phyloP scores from a whole-genome alignment of 106 monocot genomes.

The Dactylorhiza incarnata region DNA sequence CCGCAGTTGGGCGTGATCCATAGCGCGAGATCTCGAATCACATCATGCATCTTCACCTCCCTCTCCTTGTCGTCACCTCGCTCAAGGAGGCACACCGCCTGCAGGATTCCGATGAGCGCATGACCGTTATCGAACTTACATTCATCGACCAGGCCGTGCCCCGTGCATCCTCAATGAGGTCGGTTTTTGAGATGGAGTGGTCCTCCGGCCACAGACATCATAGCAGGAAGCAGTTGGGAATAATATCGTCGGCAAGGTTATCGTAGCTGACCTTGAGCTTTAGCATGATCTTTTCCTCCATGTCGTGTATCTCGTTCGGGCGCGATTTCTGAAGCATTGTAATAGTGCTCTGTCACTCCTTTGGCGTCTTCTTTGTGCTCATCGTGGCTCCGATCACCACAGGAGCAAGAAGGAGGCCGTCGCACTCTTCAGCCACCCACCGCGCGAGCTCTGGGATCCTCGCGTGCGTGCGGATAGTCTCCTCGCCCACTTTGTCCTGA shows the following conservation, averaged over 20 bases:
- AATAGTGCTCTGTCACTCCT: background rate
- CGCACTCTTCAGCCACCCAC: slow-evolving; percentile 11
- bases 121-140: background rate
- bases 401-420: too few species aligned
- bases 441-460: slow-evolving; percentile 9
- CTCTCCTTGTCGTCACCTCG: background rate
- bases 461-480: slow-evolving; percentile 1
- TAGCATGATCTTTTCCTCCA: background rate
- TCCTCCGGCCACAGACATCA: slow-evolving; percentile 26
- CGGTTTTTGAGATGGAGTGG: background rate
- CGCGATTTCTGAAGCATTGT: background rate
- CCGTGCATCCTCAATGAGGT: slow-evolving; percentile 29
- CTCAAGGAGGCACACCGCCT: too few species aligned
- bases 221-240: slow-evolving; percentile 20
- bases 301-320: background rate
- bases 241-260: slow-evolving; percentile 1
- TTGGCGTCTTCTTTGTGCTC: slow-evolving; percentile 3
- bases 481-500: slow-evolving; percentile 14
- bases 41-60: slow-evolving; percentile 8
- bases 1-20: slow-evolving; percentile 10
- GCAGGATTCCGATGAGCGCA: too few species aligned
- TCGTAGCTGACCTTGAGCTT: slow-evolving; percentile 30
- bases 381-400: slow-evolving; percentile 13
- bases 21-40: slow-evolving; percentile 3
- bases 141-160: slow-evolving; percentile 12